These are phyloP conservation scores for Lipomyces mesembrius DNA, from an alignment of 805 yeast species.

Conservation along the genomic window DNA sequence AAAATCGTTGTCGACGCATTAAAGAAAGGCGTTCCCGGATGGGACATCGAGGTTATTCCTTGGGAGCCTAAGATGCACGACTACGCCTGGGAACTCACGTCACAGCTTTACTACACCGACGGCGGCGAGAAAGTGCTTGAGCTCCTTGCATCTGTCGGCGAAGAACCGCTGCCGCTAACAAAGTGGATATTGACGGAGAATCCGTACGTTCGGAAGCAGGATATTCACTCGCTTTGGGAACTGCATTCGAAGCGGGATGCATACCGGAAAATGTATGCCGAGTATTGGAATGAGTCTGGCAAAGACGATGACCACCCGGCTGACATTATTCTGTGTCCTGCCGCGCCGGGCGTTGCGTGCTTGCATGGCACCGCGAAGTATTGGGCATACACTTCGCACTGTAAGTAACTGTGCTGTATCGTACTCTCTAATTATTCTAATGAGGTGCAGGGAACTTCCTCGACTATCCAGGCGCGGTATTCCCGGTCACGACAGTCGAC, in stretches of 20 bases:
- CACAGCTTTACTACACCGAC: slow-evolving; percentile 61
- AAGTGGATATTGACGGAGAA: slow-evolving; percentile 58
- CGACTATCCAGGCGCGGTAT: slow-evolving; percentile 64
- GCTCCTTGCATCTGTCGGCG: slow-evolving; percentile 64
- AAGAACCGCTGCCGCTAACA: slow-evolving; percentile 67
- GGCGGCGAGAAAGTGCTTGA: slow-evolving; percentile 65
- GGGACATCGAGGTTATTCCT: slow-evolving; percentile 42
- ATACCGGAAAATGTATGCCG: slow-evolving; percentile 61
- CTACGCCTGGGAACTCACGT: slow-evolving; percentile 43
- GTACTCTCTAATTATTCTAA: neutral
- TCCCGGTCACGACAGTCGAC: slow-evolving; percentile 40
- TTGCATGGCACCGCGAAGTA: slow-evolving; percentile 63
- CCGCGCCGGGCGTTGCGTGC: slow-evolving; percentile 74
- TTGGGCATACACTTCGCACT: slow-evolving; percentile 81
- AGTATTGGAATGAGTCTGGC: slow-evolving; percentile 52
- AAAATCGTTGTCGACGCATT: slow-evolving; percentile 48
- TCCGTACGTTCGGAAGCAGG: slow-evolving; percentile 37
- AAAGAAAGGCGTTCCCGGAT: slow-evolving; percentile 53
- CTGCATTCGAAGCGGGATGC: slow-evolving; percentile 61
- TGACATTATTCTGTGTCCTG: slow-evolving; percentile 71
- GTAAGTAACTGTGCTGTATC: slow-evolving; percentile 10
- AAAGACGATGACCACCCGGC: slow-evolving; percentile 42
- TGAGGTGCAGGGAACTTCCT: slow-evolving; percentile 57
- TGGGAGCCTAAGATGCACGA: slow-evolving; percentile 39
- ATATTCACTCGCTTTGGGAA: slow-evolving; percentile 47